Base-by-base conservation (phyloP, 768 basidiomycete species). In the Lactarius vividus region DNA sequence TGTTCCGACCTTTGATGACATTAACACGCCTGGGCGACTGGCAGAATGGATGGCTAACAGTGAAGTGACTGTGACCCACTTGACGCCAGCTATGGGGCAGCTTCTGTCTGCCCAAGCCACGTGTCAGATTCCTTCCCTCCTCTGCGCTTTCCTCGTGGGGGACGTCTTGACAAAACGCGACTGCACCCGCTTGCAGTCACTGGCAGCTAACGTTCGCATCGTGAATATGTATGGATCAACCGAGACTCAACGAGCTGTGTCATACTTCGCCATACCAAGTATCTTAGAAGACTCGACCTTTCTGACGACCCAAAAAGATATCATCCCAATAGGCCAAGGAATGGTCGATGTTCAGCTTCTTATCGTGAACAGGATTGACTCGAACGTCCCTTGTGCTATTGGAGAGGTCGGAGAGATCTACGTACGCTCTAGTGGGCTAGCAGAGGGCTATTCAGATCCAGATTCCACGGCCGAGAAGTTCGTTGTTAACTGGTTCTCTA, bases 201-300 rank as follows among this genome's bases (percentile, higher is more conserved):
- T 99, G 57, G 97, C 96, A 2, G 80, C 86, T 15, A 97, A 98
- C 71, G 94, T 96, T 16, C 82, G 87, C 39, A 98, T 99, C 74
- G 88, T 98, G 77, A 99, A 99, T 82, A 99, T 99, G 97, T 99
- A 98, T 76, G 97, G 97, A 18, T 98, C 97, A 8, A 99, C 97
- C 26, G 97, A 99, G 78, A 98, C 97, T 9, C 97, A 99, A 75
- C 92, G 97, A 60, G 97, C 97, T 2, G 97, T 99, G 11, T 98
- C 96, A 26, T 98, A 98, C 79, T 98, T 96, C 74, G 84, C 88
- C 26, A 94, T 98, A 71, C 95, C 96, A 2, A 85, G 91, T 60
- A 84, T 96, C 10, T 79, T 88, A 9, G 82, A 83, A 62, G 95
- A 98, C 73, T 83, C 89, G 0, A 95, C 94, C 1, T 98, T 97